Conservation (phyloP, 2,329 filamentous ascomycete genomes). For the Fusarium tuaranense region DNA sequence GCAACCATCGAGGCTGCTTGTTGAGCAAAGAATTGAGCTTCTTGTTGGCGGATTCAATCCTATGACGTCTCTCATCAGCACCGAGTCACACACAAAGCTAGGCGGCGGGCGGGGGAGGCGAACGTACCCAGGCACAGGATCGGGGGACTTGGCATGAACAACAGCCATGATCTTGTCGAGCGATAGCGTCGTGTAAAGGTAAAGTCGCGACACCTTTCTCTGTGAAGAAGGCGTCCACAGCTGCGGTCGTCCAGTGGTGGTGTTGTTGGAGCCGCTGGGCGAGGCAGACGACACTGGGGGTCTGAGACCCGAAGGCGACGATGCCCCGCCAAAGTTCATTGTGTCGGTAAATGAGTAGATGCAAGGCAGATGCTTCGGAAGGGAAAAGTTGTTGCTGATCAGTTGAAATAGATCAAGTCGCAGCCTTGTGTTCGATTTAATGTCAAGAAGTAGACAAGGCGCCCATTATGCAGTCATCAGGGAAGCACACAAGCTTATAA, state of each 20-base stretch:
- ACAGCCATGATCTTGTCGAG: slow-evolving; percentile 62
- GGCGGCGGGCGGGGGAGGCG: not conserved
- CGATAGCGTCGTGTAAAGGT: slow-evolving; percentile 66
- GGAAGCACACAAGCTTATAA: slow-evolving; percentile 33
- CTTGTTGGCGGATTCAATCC: slow-evolving; percentile 70
- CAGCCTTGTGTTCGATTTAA: slow-evolving; percentile 23
- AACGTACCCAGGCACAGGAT: slow-evolving; percentile 61
- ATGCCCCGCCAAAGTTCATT: slow-evolving; percentile 31
- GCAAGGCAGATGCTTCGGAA: slow-evolving; percentile 4
- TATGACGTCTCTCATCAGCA: slow-evolving; percentile 39
- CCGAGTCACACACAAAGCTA: not conserved
- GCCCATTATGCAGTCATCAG: slow-evolving; percentile 25
- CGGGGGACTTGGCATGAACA: slow-evolving; percentile 56
- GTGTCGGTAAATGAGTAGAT: not conserved
- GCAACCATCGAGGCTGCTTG: slow-evolving; percentile 69
- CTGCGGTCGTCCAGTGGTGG: slow-evolving; percentile 62
- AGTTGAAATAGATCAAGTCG: slow-evolving; percentile 8
- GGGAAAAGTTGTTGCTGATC: not conserved
- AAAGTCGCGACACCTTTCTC: slow-evolving; percentile 66
- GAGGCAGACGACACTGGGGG: slow-evolving; percentile 40
- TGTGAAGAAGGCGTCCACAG: slow-evolving; percentile 66
- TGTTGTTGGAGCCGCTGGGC: slow-evolving; percentile 46
- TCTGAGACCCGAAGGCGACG: slow-evolving; percentile 33
- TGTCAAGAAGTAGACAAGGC: slow-evolving; percentile 22
- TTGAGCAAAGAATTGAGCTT: slow-evolving; percentile 67